phyloP scores from a whole-genome alignment of 345 rosid species.

The Isatis tinctoria region DNA sequence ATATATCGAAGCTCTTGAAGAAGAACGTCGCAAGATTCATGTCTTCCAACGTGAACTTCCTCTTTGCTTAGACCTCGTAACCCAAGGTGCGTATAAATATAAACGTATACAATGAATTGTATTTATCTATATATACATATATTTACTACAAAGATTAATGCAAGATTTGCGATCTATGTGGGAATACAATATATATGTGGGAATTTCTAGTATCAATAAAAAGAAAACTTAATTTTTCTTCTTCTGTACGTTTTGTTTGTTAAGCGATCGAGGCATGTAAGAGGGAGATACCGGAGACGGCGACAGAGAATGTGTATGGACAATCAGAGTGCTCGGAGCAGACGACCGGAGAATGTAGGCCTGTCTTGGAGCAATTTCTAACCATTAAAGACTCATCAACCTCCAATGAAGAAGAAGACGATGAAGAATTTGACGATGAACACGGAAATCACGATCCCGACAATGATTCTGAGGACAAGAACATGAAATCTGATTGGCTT shows the following conservation, averaged over 20 bases:
- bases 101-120: background rate
- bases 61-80: constrained; percentile 84
- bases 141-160: background rate
- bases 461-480: constrained; percentile 40
- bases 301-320: constrained; percentile 48
- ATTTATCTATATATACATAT: background rate
- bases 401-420: constrained; percentile 36
- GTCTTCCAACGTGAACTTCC: constrained; percentile 97
- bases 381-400: constrained; percentile 47
- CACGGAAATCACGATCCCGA: constrained; percentile 25
- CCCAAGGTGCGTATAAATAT: constrained; percentile 49
- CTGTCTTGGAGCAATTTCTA: constrained; percentile 77
- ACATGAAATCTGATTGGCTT: constrained; percentile 90
- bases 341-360: constrained; percentile 62
- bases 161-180: background rate
- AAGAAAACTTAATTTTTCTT: background rate
- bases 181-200: background rate
- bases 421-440: constrained; percentile 39
- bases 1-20: constrained; percentile 72
- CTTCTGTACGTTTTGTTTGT: background rate
- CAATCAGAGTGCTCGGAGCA: constrained; percentile 88
- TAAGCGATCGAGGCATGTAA: constrained; percentile 82
- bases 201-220: background rate
- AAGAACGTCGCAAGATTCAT: constrained; percentile 83
- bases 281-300: constrained; percentile 63